Evolutionary conservation across 176 grass and related monocot species (phyloP).

Genomic region (Oryza glaberrima): DNA sequence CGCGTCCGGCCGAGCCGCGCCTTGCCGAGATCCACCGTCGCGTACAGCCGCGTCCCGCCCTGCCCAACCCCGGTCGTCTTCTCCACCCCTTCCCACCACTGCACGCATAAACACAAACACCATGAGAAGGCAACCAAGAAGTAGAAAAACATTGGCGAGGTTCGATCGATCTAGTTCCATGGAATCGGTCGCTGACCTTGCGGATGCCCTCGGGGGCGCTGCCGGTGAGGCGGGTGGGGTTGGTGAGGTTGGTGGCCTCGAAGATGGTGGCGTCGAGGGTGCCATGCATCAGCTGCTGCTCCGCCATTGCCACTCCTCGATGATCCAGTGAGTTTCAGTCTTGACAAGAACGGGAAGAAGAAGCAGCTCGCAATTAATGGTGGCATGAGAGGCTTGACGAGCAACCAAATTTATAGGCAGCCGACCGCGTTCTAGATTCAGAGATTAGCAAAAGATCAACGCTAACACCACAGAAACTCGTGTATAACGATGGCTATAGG

Average conservation of each 20-base stretch:
- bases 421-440: too few species aligned
- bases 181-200: neutral
- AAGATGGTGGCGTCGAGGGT: conserved; percentile 65
- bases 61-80: conserved; percentile 68
- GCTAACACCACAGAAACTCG: too few species aligned
- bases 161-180: too few species aligned
- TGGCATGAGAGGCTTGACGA: too few species aligned
- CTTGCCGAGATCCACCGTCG: conserved; percentile 73
- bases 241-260: conserved; percentile 58
- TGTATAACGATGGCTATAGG: too few species aligned
- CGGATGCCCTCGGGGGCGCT: neutral
- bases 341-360: too few species aligned
- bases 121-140: neutral
- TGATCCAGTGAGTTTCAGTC: too few species aligned
- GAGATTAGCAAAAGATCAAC: too few species aligned
- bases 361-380: too few species aligned
- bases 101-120: neutral
- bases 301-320: conserved; percentile 47
- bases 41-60: conserved; percentile 77
- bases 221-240: conserved; percentile 35
- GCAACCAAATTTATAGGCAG: too few species aligned
- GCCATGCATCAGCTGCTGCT: conserved; percentile 65
- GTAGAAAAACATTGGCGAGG: neutral
- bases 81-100: conserved; percentile 64
- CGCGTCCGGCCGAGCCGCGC: conserved; percentile 88